These are phyloP conservation scores for Annulohypoxylon bovei DNA, from an alignment of 495 filamentous ascomycete species.

Conservation along the genomic window DNA sequence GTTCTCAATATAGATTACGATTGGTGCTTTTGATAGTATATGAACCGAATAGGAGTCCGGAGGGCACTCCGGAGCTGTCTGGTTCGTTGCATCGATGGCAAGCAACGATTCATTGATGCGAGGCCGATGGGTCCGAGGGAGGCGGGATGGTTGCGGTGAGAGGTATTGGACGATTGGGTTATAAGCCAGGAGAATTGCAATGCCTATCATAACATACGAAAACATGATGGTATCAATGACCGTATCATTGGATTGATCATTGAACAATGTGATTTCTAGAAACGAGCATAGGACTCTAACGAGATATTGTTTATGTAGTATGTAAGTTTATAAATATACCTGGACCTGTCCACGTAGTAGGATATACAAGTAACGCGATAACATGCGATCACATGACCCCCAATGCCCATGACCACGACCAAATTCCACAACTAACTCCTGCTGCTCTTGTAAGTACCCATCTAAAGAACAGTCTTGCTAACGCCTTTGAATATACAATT, in stretches of 20 bases:
- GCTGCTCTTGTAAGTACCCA: neutral
- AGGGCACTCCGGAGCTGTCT: constrained; percentile 43
- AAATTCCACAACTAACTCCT: constrained; percentile 1
- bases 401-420: constrained; percentile 6
- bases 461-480: neutral
- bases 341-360: neutral
- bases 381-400: constrained; percentile 34
- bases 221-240: constrained; percentile 44
- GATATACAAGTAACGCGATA: constrained; percentile 7
- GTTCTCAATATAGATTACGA: constrained; percentile 59
- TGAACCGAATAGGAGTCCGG: constrained; percentile 51
- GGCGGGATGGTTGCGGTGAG: constrained; percentile 31
- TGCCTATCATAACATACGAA: constrained; percentile 42
- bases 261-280: neutral
- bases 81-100: constrained; percentile 50
- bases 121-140: constrained; percentile 52
- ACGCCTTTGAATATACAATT: constrained; percentile 17
- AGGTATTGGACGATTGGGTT: constrained; percentile 41
- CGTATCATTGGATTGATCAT: constrained; percentile 7
- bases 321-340: neutral
- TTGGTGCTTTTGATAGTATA: constrained; percentile 53
- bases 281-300: neutral
- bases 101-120: constrained; percentile 54
- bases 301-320: neutral
- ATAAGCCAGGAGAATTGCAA: constrained; percentile 41